Percentiles rank a stretch among this genome's conserved stretches.
phyloP scores from a whole-genome alignment of 345 rosid species.

The Eutrema heterophyllum region DNA sequence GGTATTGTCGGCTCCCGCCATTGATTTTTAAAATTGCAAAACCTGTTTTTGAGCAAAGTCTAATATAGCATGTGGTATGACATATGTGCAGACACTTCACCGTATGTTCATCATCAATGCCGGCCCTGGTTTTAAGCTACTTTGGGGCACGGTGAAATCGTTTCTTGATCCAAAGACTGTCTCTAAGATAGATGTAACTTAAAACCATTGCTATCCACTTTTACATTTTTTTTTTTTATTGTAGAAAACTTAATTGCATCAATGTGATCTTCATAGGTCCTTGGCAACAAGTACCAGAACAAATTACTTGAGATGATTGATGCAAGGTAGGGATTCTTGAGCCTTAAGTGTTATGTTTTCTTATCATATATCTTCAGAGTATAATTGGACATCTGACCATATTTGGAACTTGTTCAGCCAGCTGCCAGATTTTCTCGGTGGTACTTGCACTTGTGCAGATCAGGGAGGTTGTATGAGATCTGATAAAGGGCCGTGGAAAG shows the following conservation, averaged over 20 bases:
- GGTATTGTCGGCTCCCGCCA: slow-evolving; percentile 34
- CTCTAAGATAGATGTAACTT: slow-evolving; percentile 71
- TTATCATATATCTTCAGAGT: neutral
- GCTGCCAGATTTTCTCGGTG: slow-evolving; percentile 92
- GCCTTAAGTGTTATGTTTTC: neutral
- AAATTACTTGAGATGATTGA: slow-evolving; percentile 83
- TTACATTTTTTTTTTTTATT: neutral
- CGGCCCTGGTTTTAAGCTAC: slow-evolving; percentile 77
- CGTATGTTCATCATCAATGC: slow-evolving; percentile 89
- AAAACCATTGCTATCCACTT: neutral
- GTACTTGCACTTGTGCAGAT: slow-evolving; percentile 71
- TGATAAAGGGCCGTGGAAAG: slow-evolving; percentile 95
- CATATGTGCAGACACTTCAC: slow-evolving; percentile 63
- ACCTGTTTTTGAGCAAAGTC: neutral
- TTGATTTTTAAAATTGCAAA: neutral
- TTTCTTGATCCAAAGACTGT: slow-evolving; percentile 88
- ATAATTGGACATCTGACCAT: neutral
- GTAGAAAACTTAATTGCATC: neutral
- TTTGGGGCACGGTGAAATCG: slow-evolving; percentile 70
- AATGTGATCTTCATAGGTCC: slow-evolving; percentile 50
- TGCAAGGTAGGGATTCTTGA: slow-evolving; percentile 49
- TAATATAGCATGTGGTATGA: neutral
- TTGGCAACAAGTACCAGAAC: slow-evolving; percentile 75
- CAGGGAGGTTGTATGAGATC: slow-evolving; percentile 91
- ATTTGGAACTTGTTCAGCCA: slow-evolving; percentile 49